Evolutionary conservation across 352 stramenopile species (phyloP).

Genomic region (Elongisporangium anandrum): DNA sequence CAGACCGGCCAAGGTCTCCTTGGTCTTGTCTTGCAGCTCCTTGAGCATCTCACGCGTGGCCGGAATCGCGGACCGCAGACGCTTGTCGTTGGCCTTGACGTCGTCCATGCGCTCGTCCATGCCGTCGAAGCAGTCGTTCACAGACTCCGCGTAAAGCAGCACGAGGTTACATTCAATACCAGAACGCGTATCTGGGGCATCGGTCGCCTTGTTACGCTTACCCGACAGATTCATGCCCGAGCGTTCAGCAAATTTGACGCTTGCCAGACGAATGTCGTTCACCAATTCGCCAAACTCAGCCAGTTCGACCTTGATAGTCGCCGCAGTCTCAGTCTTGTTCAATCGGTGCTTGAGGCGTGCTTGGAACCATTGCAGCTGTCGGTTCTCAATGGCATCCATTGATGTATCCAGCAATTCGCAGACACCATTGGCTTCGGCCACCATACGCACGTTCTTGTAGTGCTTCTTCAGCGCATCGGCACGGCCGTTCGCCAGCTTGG

Average conservation of each 20-base stretch:
- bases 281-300: conserved; percentile 76
- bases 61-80: conserved; percentile 61
- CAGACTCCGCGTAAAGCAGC: conserved; percentile 55
- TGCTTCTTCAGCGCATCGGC: conserved; percentile 81
- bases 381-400: conserved; percentile 65
- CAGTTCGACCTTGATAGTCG: conserved; percentile 85
- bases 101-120: conserved; percentile 84
- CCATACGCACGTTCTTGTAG: conserved; percentile 81
- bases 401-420: conserved; percentile 75
- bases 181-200: conserved; percentile 70
- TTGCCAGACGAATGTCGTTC: conserved; percentile 75
- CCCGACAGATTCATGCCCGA: conserved; percentile 86
- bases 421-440: conserved; percentile 76
- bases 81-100: conserved; percentile 80
- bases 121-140: conserved; percentile 69
- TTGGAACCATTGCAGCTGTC: conserved; percentile 77
- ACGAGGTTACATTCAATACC: conserved; percentile 66
- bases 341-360: conserved; percentile 65
- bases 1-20: conserved; percentile 39
- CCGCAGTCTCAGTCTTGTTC: conserved; percentile 65
- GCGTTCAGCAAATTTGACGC: conserved; percentile 77
- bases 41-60: conserved; percentile 52
- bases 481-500: conserved; percentile 74
- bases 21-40: conserved; percentile 65
- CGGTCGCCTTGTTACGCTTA: conserved; percentile 64